Evolutionary conservation across 805 yeast species (phyloP), one percentile per base, ranked within the genome.

Genomic region (Candida verbasci): DNA sequence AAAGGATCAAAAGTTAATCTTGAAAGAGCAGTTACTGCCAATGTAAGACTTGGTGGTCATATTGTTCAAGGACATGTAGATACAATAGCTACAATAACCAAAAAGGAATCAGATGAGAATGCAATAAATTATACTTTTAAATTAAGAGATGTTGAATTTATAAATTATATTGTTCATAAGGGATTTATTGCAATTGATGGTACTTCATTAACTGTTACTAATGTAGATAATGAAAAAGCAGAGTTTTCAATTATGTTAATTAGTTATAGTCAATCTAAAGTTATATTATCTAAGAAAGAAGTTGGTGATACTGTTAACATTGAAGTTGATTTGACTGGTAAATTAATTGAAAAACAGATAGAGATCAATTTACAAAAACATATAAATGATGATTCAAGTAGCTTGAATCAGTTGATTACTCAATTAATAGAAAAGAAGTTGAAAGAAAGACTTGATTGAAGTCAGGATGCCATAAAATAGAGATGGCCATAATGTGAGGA

Each of bases 61-160:
- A 77, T 91, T 45, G 99, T 93, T 2, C 98, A 93, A 52, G 99
- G 98, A 5, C 99, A 93, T 63, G 87, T 93, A 20, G 99, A 93
- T 56, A 86, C 96, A 0, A 72, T 82, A 24, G 96, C 96, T 2
- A 58, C 56, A 24, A 82, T 91, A 26, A 70, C 72, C 1, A 56
- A 60, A 0, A 69, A 60, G 18, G 59, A 46, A 8, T 62, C 74
- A 1, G 97, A 89, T 52, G 83, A 79, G 1, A 86, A 87, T 56
- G 81, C 97, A 1, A 65, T 87, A 23, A 69, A 81, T 3, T 83
- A 79, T 56, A 82, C 86, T 3, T 89, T 91, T 60, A 59, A 76
- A 57, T 69, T 87, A 36, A 68, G 83, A 40, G 93, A 87, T 42
- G 48, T 55, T 14, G 71, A 76, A 34, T 70, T 77, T 38, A 72